Evolutionary conservation across 2,329 filamentous ascomycete genomes (phyloP).

Genomic region (Davidsoniella virescens): DNA sequence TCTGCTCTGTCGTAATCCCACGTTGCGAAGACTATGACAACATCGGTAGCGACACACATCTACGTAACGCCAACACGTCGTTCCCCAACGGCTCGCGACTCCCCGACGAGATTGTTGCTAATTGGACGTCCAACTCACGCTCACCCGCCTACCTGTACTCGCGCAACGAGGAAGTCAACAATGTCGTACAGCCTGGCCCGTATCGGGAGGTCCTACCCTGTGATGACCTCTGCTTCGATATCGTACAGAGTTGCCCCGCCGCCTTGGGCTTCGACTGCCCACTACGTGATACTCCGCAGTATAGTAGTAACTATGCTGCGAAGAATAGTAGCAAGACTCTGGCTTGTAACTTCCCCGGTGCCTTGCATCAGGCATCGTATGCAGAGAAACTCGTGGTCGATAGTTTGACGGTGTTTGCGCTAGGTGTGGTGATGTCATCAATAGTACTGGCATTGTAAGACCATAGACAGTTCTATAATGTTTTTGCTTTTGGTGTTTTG

Average conservation of each 20-base stretch:
- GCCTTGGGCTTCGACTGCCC: conserved; percentile 65
- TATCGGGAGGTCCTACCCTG: conserved; percentile 91
- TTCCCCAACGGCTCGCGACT: conserved; percentile 54
- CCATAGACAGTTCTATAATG: background rate
- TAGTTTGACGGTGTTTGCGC: background rate
- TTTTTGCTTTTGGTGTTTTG: background rate
- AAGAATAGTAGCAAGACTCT: conserved; percentile 16
- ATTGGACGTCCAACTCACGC: conserved; percentile 20
- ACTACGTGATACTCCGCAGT: conserved; percentile 19
- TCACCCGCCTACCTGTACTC: conserved; percentile 29
- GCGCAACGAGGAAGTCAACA: conserved; percentile 59
- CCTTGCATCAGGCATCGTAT: conserved; percentile 8
- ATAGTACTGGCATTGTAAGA: background rate
- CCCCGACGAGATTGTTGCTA: conserved; percentile 19
- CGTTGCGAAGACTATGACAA: conserved; percentile 73
- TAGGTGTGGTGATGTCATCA: background rate
- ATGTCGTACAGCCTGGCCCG: conserved; percentile 58
- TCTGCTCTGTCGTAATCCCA: conserved; percentile 84
- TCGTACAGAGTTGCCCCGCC: conserved; percentile 74
- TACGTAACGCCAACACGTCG: conserved; percentile 52
- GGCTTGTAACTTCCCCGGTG: conserved; percentile 21
- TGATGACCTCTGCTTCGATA: conserved; percentile 68
- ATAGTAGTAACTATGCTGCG: conserved; percentile 23
- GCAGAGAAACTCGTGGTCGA: background rate
- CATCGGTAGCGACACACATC: conserved; percentile 25